Evolutionary conservation across 2,329 filamentous ascomycete species (phyloP).

Genomic region (Curvularia hawaiiensis): DNA sequence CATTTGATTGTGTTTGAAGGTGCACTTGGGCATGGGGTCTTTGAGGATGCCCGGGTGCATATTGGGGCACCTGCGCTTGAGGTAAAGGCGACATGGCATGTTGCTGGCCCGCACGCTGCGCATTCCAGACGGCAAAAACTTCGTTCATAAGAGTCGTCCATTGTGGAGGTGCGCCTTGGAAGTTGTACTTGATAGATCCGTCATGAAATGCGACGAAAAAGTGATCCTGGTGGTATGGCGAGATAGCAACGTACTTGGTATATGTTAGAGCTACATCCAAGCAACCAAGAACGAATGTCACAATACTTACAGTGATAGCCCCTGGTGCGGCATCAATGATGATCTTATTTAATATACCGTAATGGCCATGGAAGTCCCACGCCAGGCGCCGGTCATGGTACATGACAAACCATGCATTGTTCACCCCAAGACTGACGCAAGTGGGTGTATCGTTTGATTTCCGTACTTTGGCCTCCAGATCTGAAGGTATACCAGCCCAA

Average conservation of each 20-base stretch:
- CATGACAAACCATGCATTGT: constrained; percentile 42
- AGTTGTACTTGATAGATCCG: constrained; percentile 42
- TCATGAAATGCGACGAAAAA: constrained; percentile 43
- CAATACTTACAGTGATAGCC: constrained; percentile 35
- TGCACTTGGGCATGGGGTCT: constrained; percentile 15
- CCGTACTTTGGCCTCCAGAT: constrained; percentile 41
- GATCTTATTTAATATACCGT: constrained; percentile 36
- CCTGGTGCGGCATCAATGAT: constrained; percentile 32
- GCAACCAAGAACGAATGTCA: background rate
- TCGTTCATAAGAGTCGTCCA: constrained; percentile 44
- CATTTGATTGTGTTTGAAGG: constrained; percentile 13
- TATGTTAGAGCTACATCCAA: constrained; percentile 1
- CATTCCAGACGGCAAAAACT: constrained; percentile 38
- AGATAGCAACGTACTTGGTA: constrained; percentile 43
- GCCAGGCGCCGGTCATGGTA: constrained; percentile 38
- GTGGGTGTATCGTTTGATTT: constrained; percentile 40
- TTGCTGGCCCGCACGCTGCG: constrained; percentile 25
- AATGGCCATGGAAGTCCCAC: constrained; percentile 44
- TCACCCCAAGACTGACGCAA: constrained; percentile 37
- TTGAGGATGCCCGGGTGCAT: constrained; percentile 14
- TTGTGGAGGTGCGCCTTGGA: constrained; percentile 37
- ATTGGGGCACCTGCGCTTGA: constrained; percentile 6
- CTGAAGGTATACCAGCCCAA: constrained; percentile 41
- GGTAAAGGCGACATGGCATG: constrained; percentile 13
- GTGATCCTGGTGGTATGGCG: constrained; percentile 40